These are phyloP conservation scores for Xylariaceae sp. DNA, from an alignment of 2,329 filamentous ascomycete species.

Conservation along the genomic window DNA sequence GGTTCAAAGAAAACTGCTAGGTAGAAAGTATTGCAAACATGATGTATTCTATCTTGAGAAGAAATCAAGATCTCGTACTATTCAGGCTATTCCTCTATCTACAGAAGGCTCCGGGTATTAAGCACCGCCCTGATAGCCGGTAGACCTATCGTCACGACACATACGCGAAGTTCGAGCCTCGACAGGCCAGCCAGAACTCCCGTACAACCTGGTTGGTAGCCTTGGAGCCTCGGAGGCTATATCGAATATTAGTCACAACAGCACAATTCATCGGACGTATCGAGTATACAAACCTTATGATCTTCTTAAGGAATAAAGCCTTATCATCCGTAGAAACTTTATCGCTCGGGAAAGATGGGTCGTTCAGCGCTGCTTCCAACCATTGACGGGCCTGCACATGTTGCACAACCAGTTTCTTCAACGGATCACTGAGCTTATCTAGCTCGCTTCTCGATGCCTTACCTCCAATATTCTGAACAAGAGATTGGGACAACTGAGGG, in stretches of 20 bases:
- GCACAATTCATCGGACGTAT: not conserved
- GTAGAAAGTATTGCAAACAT: not conserved
- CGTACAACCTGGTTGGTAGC: constrained; percentile 68
- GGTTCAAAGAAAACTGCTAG: not conserved
- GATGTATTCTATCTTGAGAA: too few relatives aligned
- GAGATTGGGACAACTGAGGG: constrained; percentile 59
- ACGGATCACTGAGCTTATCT: constrained; percentile 69
- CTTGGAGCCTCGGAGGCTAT: constrained; percentile 64
- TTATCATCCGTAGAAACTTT: constrained; percentile 64
- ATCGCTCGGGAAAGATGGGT: constrained; percentile 60
- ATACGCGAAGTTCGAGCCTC: constrained; percentile 64
- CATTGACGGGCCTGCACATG: constrained; percentile 61
- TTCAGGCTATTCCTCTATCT: not conserved
- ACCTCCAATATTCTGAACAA: constrained; percentile 69
- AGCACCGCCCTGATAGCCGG: not conserved
- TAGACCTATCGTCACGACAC: constrained; percentile 47
- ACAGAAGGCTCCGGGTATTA: not conserved
- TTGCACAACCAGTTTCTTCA: constrained; percentile 67
- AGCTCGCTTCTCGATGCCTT: constrained; percentile 71
- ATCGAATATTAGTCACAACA: constrained; percentile 5
- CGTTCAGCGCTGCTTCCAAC: constrained; percentile 63
- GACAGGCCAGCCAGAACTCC: constrained; percentile 73
- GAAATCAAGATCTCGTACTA: not conserved
- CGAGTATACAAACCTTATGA: constrained; percentile 57
- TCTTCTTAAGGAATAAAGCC: constrained; percentile 64